These are phyloP conservation scores for Paxillus ammoniavirescens DNA, from an alignment of 768 basidiomycete species.

Conservation along the genomic window DNA sequence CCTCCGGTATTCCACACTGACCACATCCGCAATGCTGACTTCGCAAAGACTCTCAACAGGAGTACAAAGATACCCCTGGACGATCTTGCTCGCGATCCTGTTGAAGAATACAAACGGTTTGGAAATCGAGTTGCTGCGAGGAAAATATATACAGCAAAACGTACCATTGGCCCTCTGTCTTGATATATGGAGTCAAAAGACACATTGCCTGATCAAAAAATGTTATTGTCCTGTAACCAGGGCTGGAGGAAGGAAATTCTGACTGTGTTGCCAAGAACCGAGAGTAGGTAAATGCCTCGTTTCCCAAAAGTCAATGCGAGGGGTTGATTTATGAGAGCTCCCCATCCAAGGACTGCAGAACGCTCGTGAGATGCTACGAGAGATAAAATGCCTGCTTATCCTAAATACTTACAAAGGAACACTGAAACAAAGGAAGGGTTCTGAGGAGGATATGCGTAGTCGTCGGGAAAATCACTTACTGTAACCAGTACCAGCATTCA, in stretches of 20 bases:
- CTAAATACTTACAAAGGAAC: slow-evolving; percentile 12
- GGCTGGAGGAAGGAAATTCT: background rate
- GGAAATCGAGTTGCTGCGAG: background rate
- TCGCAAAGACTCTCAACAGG: slow-evolving; percentile 22
- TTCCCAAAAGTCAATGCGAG: slow-evolving; percentile 20
- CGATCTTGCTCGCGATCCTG: slow-evolving; percentile 20
- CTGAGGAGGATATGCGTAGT: background rate
- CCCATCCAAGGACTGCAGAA: slow-evolving; percentile 16
- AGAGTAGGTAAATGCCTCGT: slow-evolving; percentile 17
- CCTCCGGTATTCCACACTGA: background rate
- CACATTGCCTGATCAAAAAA: slow-evolving; percentile 14
- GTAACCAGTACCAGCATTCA: slow-evolving; percentile 19
- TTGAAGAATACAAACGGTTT: background rate
- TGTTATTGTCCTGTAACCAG: background rate
- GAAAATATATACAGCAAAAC: background rate
- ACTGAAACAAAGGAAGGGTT: background rate
- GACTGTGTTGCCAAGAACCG: slow-evolving; percentile 16
- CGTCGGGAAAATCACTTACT: slow-evolving; percentile 3
- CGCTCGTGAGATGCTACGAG: background rate
- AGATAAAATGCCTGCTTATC: background rate
- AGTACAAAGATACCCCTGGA: slow-evolving; percentile 20
- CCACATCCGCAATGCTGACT: slow-evolving; percentile 18
- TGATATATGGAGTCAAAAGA: slow-evolving; percentile 18
- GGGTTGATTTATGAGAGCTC: slow-evolving; percentile 18
- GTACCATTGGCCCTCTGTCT: slow-evolving; percentile 17